phyloP scores from a whole-genome alignment of 345 rosid species.

The Barbarea vulgaris region DNA sequence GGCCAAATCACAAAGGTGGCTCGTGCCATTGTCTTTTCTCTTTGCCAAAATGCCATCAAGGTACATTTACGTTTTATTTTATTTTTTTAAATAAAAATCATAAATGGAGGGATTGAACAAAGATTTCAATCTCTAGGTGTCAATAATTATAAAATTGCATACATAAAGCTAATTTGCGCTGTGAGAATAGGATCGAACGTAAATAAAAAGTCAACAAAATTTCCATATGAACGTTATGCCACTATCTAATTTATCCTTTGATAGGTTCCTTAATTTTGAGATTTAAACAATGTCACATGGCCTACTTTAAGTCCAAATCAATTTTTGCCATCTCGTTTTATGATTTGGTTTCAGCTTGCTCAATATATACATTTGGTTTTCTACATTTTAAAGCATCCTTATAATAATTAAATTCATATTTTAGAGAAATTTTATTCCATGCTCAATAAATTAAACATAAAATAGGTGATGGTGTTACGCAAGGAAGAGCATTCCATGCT shows the following conservation, averaged over 20 bases:
- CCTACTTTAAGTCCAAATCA: constrained; percentile 9
- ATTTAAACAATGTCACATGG: constrained; percentile 14
- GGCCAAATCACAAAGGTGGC: constrained; percentile 62
- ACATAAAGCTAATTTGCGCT: neutral
- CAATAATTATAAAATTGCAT: neutral
- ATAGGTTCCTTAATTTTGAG: neutral
- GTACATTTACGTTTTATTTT: constrained; percentile 29
- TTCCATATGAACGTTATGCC: neutral
- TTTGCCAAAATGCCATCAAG: constrained; percentile 55
- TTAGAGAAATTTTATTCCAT: neutral
- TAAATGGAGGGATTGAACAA: neutral
- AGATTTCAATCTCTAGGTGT: neutral
- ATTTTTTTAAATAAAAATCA: neutral
- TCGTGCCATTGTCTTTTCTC: constrained; percentile 47
- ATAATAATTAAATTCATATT: neutral
- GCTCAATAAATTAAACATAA: neutral
- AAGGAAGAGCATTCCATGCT: constrained; percentile 52
- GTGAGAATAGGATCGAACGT: constrained; percentile 9
- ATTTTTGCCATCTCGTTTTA: neutral
- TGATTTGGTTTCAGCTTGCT: constrained; percentile 4
- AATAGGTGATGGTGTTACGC: constrained; percentile 47
- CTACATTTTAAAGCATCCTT: neutral
- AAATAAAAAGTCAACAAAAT: neutral
- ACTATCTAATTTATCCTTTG: neutral
- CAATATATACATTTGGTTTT: neutral